Evolutionary conservation across 2,329 filamentous ascomycete genomes (phyloP), one percentile per base, ranked within the genome.

Genomic region (Cladosporium phlei): DNA sequence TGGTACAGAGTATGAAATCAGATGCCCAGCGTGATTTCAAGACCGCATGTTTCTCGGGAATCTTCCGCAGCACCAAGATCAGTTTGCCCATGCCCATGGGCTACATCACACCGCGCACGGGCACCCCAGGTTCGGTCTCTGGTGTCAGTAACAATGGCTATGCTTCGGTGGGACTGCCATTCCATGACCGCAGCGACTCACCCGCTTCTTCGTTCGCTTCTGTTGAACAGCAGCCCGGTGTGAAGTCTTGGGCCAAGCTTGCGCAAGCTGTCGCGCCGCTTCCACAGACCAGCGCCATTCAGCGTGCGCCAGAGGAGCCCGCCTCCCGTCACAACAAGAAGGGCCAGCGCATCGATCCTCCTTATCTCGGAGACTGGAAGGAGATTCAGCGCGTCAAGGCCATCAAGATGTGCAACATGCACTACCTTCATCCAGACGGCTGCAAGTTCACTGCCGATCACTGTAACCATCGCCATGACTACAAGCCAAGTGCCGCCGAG

Each of bases 351-450:
- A 70, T 83, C 46, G 80, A 83, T 57, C 55, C 70, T 59, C 57
- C 70, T 62, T 22, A 24, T n/a, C 61, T 68, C 32, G 72, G 74
- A 61, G 63, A 80, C 69, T 65, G 76, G 49, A 69, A 77, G 14
- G 77, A 80, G 50, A 69, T 82, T 37, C 74, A 76, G 54, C 74
- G 77, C 16, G 65, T 83, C 54, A 82, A 82, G 64, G 78, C 76
- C 61, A 62, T 81, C 52, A 82, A 83, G 59, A 64, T 82, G 48
- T 83, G 80, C 68, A 83, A 82, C 56, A 73, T 79, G 47, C 73
- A 78, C 58, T 82, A 76, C 57, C 68, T 83, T 19, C 74, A 77
- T 4, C 78, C 75, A 54, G 50, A 56, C 14, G 71, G 71, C 32
- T 68, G 70, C 12, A 59, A 59, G 20, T 39, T 10, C 10, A 7